Conservation (phyloP, 2,329 filamentous ascomycete species). For the Aspergillus proliferans region DNA sequence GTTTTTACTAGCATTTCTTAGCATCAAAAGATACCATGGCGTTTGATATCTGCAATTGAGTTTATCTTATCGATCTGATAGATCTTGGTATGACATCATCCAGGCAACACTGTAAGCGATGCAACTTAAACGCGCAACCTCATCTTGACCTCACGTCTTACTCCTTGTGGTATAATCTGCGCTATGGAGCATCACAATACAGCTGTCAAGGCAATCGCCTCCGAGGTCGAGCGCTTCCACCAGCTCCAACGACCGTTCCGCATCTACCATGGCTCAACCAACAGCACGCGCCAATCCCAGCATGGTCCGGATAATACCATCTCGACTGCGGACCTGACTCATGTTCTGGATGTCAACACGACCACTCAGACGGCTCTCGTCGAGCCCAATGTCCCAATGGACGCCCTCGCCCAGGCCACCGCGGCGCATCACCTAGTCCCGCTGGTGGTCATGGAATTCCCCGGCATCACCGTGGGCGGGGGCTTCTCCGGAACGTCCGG, state of each 20-base stretch:
- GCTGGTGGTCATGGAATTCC: conserved; percentile 65
- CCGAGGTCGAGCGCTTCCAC: conserved; percentile 35
- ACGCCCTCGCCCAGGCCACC: conserved; percentile 54
- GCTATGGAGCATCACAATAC: conserved; percentile 13
- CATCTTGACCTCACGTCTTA: neutral
- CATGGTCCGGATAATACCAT: conserved; percentile 46
- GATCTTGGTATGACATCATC: neutral
- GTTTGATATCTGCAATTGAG: neutral
- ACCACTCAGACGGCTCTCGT: conserved; percentile 52
- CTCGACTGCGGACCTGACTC: conserved; percentile 59
- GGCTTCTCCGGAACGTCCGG: conserved; percentile 62
- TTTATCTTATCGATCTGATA: neutral
- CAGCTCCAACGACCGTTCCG: conserved; percentile 55
- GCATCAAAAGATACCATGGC: neutral
- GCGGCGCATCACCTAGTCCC: conserved; percentile 52
- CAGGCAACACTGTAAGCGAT: neutral
- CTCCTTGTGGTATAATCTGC: too few relatives aligned
- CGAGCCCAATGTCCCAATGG: conserved; percentile 66
- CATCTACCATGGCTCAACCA: conserved; percentile 72
- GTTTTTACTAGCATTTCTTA: neutral
- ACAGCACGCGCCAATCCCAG: conserved; percentile 60
- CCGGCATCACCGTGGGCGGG: conserved; percentile 62
- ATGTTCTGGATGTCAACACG: conserved; percentile 57
- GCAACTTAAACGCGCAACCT: neutral
- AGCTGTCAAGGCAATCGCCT: conserved; percentile 11